Evolutionary conservation across 352 stramenopile genomes (phyloP), one percentile per base, ranked within the genome.

Genomic region (Peronospora belbahrii): DNA sequence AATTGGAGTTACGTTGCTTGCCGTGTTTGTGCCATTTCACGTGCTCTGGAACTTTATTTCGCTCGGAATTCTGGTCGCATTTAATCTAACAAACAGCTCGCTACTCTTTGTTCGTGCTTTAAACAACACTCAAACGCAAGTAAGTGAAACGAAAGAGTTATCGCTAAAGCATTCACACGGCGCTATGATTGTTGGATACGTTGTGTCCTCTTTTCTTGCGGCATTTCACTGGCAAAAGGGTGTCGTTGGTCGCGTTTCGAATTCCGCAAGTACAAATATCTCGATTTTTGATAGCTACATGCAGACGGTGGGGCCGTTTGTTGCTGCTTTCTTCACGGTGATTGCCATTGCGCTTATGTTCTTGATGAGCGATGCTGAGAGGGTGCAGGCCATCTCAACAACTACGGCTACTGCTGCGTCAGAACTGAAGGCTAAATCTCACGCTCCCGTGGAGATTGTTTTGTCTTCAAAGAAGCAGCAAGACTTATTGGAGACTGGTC

Each of bases 21-120:
- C 83, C 0, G 54, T 90, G 1, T 83, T 83, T 42, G 66, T 96
- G 23, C 83, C 85, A 3, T 95, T 95, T 59, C 65, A 80, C 23
- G 64, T 87, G 30, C 65, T 96, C 1, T 93, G 89, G 83, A 82
- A 88, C 53, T 85, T 95, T 48, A 95, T 96, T 42, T 91, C 72
- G n/a, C 71, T 92, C 15, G 87, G 84, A 2, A 94, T 96, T 40
- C 50, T 96, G 1, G 66, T 95, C 0, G 80, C 82, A 0, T 96
- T 96, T 48, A 95, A 95, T 56, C 41, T 95, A 2, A 93, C 84
- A n/a, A 96, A 95, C 46, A 69, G 61, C 11, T 94, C 77, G 15
- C 49, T 95, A 2, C 48, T 96, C 9, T 56, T 91, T 2, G 62
- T 92, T 9, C 79, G 83, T 6, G 67, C 59, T 7, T 83, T 36